Conservation (phyloP, 78 protist species). For the Mastigamoeba balamuthi region DNA sequence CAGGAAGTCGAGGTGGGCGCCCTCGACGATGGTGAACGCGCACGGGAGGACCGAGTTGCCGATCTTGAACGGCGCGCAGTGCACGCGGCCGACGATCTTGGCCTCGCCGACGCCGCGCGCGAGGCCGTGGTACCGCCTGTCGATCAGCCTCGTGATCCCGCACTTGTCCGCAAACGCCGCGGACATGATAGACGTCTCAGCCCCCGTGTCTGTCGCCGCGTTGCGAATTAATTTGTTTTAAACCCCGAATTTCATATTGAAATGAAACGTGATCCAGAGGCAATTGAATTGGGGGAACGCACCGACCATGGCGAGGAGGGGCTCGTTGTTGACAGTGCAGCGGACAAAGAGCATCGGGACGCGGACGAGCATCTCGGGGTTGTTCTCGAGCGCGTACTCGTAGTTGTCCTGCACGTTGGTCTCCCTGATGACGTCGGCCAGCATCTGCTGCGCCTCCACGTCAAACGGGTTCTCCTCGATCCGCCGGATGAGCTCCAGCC, state of each 20-base stretch:
- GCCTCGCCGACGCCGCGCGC: constrained; percentile 76
- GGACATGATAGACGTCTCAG: background rate
- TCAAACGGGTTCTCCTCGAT: constrained; percentile 57
- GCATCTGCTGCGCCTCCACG: constrained; percentile 26
- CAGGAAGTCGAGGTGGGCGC: constrained; percentile 55
- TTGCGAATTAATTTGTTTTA: constrained; percentile 47
- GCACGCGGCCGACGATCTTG: constrained; percentile 69
- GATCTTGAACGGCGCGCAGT: constrained; percentile 34
- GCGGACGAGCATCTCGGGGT: constrained; percentile 62
- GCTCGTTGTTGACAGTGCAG: constrained; percentile 41
- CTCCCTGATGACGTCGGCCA: constrained; percentile 35
- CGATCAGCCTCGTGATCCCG: constrained; percentile 47
- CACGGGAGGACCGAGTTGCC: constrained; percentile 40
- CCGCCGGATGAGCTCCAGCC: no score
- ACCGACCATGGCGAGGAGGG: constrained; percentile 64
- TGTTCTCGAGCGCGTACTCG: constrained; percentile 60
- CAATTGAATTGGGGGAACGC: constrained; percentile 77
- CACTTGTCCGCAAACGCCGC: constrained; percentile 54
- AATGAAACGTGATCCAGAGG: no score
- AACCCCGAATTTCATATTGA: no score
- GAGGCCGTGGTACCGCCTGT: constrained; percentile 57
- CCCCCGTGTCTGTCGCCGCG: background rate
- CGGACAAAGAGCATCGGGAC: constrained; percentile 69
- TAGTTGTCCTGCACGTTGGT: constrained; percentile 51
- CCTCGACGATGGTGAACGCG: constrained; percentile 56